These are phyloP conservation scores for Aureobasidium zeae DNA, from an alignment of 2,329 filamentous ascomycete genomes.

Conservation along the genomic window DNA sequence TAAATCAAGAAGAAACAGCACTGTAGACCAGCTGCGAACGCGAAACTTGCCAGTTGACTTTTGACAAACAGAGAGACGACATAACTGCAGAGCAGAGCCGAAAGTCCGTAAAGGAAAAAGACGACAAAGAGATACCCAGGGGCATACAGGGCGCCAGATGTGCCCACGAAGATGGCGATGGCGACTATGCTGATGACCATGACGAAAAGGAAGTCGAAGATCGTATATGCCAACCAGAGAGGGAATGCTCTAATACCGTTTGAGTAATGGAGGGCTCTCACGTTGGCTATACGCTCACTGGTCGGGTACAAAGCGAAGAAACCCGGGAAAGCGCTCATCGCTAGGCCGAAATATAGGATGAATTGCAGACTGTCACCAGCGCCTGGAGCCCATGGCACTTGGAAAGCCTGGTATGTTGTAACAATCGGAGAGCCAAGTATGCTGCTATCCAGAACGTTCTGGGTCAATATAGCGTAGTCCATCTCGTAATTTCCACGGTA, in stretches of 20 bases:
- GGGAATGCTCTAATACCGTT: constrained; percentile 78
- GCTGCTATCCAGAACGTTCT: constrained; percentile 84
- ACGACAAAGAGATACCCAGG: constrained; percentile 74
- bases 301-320: constrained; percentile 87
- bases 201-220: constrained; percentile 71
- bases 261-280: constrained; percentile 79
- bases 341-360: constrained; percentile 71
- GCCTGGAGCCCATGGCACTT: constrained; percentile 58
- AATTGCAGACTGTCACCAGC: constrained; percentile 68
- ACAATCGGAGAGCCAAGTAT: constrained; percentile 60
- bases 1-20: constrained; percentile 44
- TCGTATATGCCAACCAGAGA: constrained; percentile 73
- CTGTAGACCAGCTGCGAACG: constrained; percentile 69
- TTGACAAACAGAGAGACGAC: constrained; percentile 69
- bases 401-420: constrained; percentile 66
- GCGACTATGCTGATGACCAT: constrained; percentile 56
- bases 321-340: constrained; percentile 67
- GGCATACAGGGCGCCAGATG: constrained; percentile 62
- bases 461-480: constrained; percentile 59
- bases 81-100: constrained; percentile 68
- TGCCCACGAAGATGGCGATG: constrained; percentile 57
- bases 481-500: constrained; percentile 60
- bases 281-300: constrained; percentile 67
- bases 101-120: constrained; percentile 70
- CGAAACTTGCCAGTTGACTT: constrained; percentile 76